Evolutionary conservation across 1,139 yeast genomes (phyloP), one percentile per base, ranked within the genome.

Genomic region (Nakaseomyces uthaithaninus): DNA sequence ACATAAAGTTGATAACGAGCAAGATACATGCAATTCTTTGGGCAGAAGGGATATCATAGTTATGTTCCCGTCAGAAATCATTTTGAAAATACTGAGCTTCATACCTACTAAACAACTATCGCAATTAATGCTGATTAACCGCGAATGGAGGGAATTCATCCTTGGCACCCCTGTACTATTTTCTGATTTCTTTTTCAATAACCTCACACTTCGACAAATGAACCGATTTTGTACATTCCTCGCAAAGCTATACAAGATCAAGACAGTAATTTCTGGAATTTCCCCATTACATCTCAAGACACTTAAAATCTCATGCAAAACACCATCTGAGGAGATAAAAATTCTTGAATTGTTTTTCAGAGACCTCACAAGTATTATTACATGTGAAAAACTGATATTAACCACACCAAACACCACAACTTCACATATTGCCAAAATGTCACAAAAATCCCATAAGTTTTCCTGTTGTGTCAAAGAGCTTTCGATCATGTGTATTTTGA

Each of bases 1-100:
- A 17, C 42, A 35, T 15, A 30, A 28, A n/a, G 19, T 16, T 4
- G 18, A 16, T 5, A 30, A 38, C 2, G 10, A 33, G 7, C 14
- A n/a, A n/a, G 30, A 24, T 19, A 22, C 9, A 3, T 27, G 3
- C 27, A 24, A 19, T 10, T 9, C 16, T 8, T 14, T 14, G 16
- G 22, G 15, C 10, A 28, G 23, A 10, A 33, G 49, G 1, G 60
- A 59, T 45, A 47, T 54, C 15, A 33, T 57, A 3, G 40, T 39
- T 2, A 28, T 36, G 4, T 36, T 59, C 10, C 63, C 63, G 1
- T 5, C 45, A 0, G 63, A 59, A 41, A 17, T 59, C 11, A 18
- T 52, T 10, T 45, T 49, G 7, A 15, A 27, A 7, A 46, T 59
- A 9, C 41, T 59, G 11, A 16, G 36, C 14, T 34, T 44, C n/a